phyloP scores from a whole-genome alignment of 139 green algal species.

The Chlorella ohadii region DNA sequence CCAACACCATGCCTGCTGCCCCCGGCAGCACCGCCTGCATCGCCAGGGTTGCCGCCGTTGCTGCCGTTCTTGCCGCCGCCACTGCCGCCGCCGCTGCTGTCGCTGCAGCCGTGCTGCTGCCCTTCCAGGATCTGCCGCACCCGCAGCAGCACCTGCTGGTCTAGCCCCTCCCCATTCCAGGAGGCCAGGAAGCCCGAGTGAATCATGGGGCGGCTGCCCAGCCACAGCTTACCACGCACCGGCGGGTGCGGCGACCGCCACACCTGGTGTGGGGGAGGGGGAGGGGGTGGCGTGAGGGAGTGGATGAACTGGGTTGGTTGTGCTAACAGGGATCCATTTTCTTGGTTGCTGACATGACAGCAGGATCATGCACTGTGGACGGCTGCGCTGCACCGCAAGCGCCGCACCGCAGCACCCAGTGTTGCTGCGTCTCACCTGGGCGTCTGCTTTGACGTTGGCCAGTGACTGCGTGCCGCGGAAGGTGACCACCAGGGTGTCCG shows the following conservation, averaged over 20 bases:
- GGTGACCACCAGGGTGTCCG: not conserved
- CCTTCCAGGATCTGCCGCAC: slow-evolving; percentile 8
- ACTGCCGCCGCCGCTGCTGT: not conserved
- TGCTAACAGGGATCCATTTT: too few species aligned
- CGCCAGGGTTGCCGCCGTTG: too few species aligned
- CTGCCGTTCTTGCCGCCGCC: not conserved
- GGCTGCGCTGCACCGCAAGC: too few species aligned
- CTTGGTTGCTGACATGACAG: too few species aligned
- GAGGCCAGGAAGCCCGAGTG: slow-evolving; percentile 12
- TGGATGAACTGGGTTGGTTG: too few species aligned
- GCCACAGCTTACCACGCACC: not conserved
- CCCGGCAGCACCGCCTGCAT: too few species aligned
- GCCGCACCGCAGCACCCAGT: too few species aligned
- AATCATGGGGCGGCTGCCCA: not conserved
- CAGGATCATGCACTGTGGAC: too few species aligned
- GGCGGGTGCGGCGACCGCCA: slow-evolving; percentile 19
- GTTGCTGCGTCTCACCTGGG: not conserved
- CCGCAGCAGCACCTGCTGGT: slow-evolving; percentile 5
- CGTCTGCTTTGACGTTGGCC: slow-evolving; percentile 7
- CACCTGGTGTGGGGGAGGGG: not conserved
- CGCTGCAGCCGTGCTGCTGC: too few species aligned
- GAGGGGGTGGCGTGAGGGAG: too few species aligned
- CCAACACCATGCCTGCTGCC: not conserved
- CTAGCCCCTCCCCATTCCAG: not conserved
- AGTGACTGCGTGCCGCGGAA: slow-evolving; percentile 12